Evolutionary conservation across 1,284 basidiomycete genomes (phyloP).

Genomic region (Cryptococcus jaspeensis): DNA sequence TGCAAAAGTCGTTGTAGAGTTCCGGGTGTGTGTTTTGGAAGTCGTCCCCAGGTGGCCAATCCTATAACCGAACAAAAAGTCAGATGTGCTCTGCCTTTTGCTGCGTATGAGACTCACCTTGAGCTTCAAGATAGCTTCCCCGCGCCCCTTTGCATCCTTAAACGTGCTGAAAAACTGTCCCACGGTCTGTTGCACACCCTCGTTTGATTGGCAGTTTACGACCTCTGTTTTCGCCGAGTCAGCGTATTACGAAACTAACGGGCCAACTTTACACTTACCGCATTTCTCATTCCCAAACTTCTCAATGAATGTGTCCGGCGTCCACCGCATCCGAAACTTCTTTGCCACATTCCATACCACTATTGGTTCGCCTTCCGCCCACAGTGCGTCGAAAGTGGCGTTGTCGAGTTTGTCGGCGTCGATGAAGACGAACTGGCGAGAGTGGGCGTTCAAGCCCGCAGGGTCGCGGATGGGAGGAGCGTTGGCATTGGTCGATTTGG

Average conservation of each 20-base stretch:
- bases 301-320: constrained; percentile 71
- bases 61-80: constrained; percentile 54
- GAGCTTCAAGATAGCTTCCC: constrained; percentile 67
- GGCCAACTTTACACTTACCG: constrained; percentile 32
- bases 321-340: neutral
- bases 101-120: constrained; percentile 59
- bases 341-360: constrained; percentile 63
- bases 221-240: constrained; percentile 55
- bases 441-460: constrained; percentile 32
- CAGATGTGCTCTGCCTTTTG: neutral
- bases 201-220: constrained; percentile 73
- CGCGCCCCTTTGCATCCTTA: constrained; percentile 61
- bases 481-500: constrained; percentile 33
- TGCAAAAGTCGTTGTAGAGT: constrained; percentile 81
- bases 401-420: constrained; percentile 60
- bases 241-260: neutral
- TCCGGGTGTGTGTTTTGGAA: constrained; percentile 69
- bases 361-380: constrained; percentile 70
- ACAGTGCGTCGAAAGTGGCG: constrained; percentile 64
- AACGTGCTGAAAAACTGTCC: constrained; percentile 77
- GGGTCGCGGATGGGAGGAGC: constrained; percentile 33
- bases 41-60: constrained; percentile 86
- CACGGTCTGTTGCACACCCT: constrained; percentile 64
- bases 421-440: constrained; percentile 51
- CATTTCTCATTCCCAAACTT: constrained; percentile 68